Base-by-base conservation (phyloP, 805 yeast species). In the Suhomyces sp. region DNA sequence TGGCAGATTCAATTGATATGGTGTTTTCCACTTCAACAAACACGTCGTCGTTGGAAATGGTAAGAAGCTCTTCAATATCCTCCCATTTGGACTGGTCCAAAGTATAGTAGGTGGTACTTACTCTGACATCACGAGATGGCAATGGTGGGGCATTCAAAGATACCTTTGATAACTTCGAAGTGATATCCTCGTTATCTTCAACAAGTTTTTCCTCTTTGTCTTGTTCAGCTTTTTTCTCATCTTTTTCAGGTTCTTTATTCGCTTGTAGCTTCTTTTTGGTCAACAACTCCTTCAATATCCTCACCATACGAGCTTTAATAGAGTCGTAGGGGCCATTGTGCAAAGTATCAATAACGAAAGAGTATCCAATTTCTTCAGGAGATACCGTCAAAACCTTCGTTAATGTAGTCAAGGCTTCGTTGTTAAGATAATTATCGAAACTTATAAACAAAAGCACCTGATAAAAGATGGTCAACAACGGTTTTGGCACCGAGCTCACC, bases 241-340 rank as follows among this genome's bases (percentile, higher is more conserved):
- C 27, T 27, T 25, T n/a, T 35, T 31, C 35, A n/a, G n/a, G n/a
- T n/a, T n/a, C n/a, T n/a, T n/a, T n/a, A n/a, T n/a, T n/a, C n/a
- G n/a, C n/a, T 9, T 10, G 35, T 3, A 35, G 25, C 57, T 55
- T 60, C 15, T 61, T 60, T 55, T 79, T 77, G 4, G 78, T 59
- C 57, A 84, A 65, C 55, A 90, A 73, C 58, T 85, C 89, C 64
- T 86, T 89, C 61, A 90, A 76, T 21, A 89, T 82, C 3, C 85
- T 82, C 15, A 89, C 78, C 35, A 83, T 68, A 3, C 83, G 83
- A 21, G 85, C 75, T 58, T 83, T 83, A 20, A 82, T 80, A 39
- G 79, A 78, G 39, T 77, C 82, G 61, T 77, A 82, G 1, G 94
- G 92, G 61, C 93, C 87, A 48, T 79, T 73, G 25, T 73, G 70